Conservation (phyloP, 441 rosid species). For the Gossypium gossypioides region DNA sequence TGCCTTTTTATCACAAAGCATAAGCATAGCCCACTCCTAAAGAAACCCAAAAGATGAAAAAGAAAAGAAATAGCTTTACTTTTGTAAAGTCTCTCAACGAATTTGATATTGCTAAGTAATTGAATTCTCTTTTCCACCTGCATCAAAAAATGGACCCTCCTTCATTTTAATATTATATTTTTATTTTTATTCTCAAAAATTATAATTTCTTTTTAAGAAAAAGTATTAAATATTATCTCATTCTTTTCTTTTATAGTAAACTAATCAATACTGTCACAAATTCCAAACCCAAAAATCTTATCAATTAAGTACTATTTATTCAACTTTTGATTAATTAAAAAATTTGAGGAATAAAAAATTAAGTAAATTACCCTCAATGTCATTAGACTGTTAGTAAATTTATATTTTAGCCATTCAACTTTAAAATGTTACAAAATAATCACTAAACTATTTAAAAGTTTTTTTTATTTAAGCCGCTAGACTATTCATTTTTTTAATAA, state of each 20-base stretch:
- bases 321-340: background rate
- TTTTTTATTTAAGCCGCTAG: too few species aligned
- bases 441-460: too few species aligned
- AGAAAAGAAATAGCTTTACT: background rate
- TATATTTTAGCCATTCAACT: too few species aligned
- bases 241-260: background rate
- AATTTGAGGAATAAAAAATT: background rate
- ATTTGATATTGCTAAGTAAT: slow-evolving; percentile 6
- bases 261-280: background rate
- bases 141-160: background rate
- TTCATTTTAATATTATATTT: background rate
- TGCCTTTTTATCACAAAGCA: slow-evolving; percentile 5
- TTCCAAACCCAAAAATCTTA: background rate
- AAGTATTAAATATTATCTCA: background rate
- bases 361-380: too few species aligned
- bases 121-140: background rate
- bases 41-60: slow-evolving; percentile 13
- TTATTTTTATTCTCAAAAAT: background rate
- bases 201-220: background rate
- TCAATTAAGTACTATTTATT: background rate
- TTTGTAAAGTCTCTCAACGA: slow-evolving; percentile 9
- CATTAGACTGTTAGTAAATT: too few species aligned
- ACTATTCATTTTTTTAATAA: too few species aligned
- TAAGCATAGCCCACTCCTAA: slow-evolving; percentile 25
- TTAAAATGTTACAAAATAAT: too few species aligned